A percentile compares a stretch with the other conserved stretches of the same genome.
Conservation (phyloP, 108 stramenopile species). For the Cyclotella sp. region DNA sequence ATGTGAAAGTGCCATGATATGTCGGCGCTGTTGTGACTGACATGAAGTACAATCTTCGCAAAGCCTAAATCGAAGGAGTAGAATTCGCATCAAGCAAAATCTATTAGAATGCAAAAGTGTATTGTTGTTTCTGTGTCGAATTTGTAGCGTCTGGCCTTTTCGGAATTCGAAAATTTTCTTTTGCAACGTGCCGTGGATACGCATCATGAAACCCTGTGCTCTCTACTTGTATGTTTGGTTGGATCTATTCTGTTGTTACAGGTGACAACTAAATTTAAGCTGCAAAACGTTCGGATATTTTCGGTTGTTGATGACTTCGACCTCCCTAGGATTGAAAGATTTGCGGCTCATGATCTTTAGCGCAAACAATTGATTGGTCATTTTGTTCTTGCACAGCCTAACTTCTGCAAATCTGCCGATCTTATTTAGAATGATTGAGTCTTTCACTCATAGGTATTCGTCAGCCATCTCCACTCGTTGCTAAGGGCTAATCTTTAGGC, state of each 20-base stretch:
- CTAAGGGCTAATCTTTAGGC: constrained; percentile 20
- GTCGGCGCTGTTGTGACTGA: no score
- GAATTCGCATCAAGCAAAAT: constrained; percentile 42
- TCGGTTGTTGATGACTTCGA: constrained; percentile 73
- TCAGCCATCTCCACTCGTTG: constrained; percentile 38
- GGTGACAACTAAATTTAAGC: no score
- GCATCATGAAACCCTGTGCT: no score
- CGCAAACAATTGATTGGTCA: constrained; percentile 60
- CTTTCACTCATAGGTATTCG: constrained; percentile 63
- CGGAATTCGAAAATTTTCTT: constrained; percentile 39
- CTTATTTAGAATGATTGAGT: constrained; percentile 67
- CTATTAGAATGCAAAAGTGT: constrained; percentile 66
- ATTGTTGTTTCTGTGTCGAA: constrained; percentile 58
- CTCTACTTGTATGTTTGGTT: no score
- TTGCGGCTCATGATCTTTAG: constrained; percentile 80
- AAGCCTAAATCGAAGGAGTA: constrained; percentile 57
- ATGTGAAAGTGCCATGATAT: no score
- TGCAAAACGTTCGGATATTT: constrained; percentile 37
- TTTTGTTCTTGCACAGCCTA: constrained; percentile 65
- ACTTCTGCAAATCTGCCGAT: constrained; percentile 77
- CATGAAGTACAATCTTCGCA: constrained; percentile 48
- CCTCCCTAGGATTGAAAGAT: constrained; percentile 58
- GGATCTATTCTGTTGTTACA: no score
- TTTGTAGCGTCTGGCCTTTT: constrained; percentile 21
- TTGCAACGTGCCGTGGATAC: constrained; percentile 43